Evolutionary conservation across 2,329 filamentous ascomycete species (phyloP).

Genomic region (Microdochium nivale): DNA sequence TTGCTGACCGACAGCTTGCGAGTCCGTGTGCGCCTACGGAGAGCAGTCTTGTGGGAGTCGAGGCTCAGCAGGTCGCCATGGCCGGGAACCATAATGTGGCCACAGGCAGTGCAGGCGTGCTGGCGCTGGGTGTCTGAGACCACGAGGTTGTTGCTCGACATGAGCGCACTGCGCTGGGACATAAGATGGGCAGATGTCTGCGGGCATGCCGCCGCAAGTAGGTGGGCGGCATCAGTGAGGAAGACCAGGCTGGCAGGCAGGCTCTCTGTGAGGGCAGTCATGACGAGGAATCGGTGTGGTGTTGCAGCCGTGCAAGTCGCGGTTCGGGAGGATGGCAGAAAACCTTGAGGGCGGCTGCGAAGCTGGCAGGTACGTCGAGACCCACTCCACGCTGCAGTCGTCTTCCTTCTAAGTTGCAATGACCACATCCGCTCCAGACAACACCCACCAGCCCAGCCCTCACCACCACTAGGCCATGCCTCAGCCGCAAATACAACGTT

Average conservation of each 20-base stretch:
- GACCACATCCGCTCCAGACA: too few relatives aligned
- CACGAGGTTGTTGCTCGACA: conserved; percentile 35
- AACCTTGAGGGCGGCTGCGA: neutral
- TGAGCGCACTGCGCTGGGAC: conserved; percentile 39
- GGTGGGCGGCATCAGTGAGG: conserved; percentile 51
- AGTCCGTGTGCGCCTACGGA: conserved; percentile 23
- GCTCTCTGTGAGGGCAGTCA: conserved; percentile 5
- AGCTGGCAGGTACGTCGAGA: too few relatives aligned
- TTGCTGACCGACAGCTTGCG: neutral
- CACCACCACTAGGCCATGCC: too few relatives aligned
- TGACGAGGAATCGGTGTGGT: too few relatives aligned
- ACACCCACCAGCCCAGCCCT: too few relatives aligned
- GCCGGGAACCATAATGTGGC: conserved; percentile 49
- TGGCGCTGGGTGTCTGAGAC: conserved; percentile 41
- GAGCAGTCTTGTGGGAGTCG: conserved; percentile 34
- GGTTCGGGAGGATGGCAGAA: neutral
- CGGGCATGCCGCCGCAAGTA: conserved; percentile 42
- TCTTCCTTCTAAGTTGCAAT: neutral
- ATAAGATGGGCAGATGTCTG: conserved; percentile 52
- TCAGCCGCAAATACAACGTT: neutral
- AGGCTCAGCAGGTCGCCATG: conserved; percentile 31
- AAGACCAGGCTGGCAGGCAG: conserved; percentile 24
- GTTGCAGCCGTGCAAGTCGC: too few relatives aligned
- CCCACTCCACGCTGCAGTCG: neutral
- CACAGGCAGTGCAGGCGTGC: conserved; percentile 50